Evolutionary conservation across 208 protist genomes (phyloP), one percentile per base, ranked within the genome.

Genomic region (Zelonia costaricensis): DNA sequence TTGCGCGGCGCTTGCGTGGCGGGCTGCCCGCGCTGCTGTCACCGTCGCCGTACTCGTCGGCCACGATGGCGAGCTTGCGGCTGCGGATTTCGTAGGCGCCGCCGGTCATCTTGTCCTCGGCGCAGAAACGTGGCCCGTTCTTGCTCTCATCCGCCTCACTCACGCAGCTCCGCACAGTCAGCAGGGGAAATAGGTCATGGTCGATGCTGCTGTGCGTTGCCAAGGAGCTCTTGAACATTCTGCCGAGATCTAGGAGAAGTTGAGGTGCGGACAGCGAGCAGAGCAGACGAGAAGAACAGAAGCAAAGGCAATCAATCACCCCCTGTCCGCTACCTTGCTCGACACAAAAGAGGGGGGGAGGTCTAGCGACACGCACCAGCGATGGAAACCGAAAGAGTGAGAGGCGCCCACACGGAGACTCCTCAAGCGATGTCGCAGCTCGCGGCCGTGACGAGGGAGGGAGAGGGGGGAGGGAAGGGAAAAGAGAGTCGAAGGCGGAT

Each of bases 71-170:
- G 1, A 89, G 35, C 18, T 51, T 61, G 23, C 69, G 27, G 48
- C 71, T 83, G 9, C 81, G 82, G n/a, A 91, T 55, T 45, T 94
- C 87, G 60, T 91, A 94, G 25, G 85, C 80, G 20, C 54, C 74
- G 43, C 78, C 80, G 0, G 81, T 87, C 45, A 84, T 60, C 44
- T 79, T 76, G 47, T 94, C 87, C 60, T 94, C 82, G 1, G 76
- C 87, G 59, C 76, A 80, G 54, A 87, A 94, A 23, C 87, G 84
- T 3, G 87, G 79, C 0, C 87, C 87, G 61, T 94, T 94, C 16
- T 46, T 47, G 69, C 87, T 94, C 30, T 89, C 83, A 33, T 73
- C 64, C 0, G 79, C 80, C 62, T 94, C 84, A 49, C 87, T 94
- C 30, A 88, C 62, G 58, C 87, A 94, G 57, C 58, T 80, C 10